Base-by-base conservation (phyloP, 2,329 filamentous ascomycete species). In the Claviceps sp. region DNA sequence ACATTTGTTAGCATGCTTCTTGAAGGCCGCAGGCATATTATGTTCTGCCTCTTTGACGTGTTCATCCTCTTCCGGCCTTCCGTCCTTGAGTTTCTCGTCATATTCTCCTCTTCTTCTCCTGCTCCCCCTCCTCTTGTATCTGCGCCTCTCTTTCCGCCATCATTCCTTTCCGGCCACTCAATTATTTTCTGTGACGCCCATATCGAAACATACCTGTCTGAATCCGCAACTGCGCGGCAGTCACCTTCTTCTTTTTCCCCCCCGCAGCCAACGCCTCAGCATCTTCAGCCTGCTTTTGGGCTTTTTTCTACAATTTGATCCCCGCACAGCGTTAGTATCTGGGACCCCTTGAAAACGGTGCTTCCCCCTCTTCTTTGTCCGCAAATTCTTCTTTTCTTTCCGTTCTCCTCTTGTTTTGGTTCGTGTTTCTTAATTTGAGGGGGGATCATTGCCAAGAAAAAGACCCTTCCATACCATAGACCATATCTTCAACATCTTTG, bases 401-500 rank as follows among this genome's bases (percentile, higher is more conserved):
- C 3, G 13, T 22, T 42, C 41, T 9, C 41, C 18, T 42, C 5
- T 20, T 2, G 18, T 42, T 16, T 16, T 22, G 2, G 5, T 24
- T 13, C 11, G 20, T 6, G 20, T 13, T 22, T 1, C 20, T 5
- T 14, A 20, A 14, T 14, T 6, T 13, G 20, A 14, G 20, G 20
- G 20, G 20, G 13, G n/a, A 42, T 41, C 41, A 30, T n/a, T 6
- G 14, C 20, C 8, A 24, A 14, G 34, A 16, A 5, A 7, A 5
- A 7, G 14, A 4, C 16, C 16, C n/a, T 5, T 44, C 63, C 77
- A 49, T 75, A 94, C 89, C 91, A 97, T 95, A 63, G 89, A 95
- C 93, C 91, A 97, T 76, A 97, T 96, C 76, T 97, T 97, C 77
- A 96, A 79, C 93, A 97, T 97, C 65, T 75, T 90, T 73, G 48